A percentile compares a stretch with the other conserved stretches of the same genome.
phyloP scores from a whole-genome alignment of 2,329 filamentous ascomycete genomes.

The Acarospora socialis region DNA sequence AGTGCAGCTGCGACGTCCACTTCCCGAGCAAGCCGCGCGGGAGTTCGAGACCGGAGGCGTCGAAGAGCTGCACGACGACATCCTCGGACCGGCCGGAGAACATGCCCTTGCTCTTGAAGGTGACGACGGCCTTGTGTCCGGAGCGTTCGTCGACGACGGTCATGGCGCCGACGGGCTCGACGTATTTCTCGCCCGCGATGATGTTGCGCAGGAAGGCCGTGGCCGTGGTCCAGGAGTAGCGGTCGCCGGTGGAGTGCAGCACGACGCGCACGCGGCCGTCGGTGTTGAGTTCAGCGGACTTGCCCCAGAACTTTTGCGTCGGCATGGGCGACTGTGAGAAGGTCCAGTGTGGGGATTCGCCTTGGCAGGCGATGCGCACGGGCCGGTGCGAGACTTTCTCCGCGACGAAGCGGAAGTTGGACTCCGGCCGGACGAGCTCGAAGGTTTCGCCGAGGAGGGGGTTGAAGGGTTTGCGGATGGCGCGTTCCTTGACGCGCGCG shows the following conservation, averaged over 20 bases:
- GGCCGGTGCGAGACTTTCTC: conserved; percentile 93
- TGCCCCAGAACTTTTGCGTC: conserved; percentile 96
- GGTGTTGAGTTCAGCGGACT: conserved; percentile 85
- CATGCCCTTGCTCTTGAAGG: conserved; percentile 93
- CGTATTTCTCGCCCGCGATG: conserved; percentile 94
- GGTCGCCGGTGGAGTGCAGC: conserved; percentile 61
- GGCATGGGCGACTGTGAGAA: conserved; percentile 78
- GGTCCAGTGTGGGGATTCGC: conserved; percentile 73
- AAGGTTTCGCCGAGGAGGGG: conserved; percentile 92
- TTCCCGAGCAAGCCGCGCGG: conserved; percentile 61
- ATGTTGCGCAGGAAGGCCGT: conserved; percentile 91
- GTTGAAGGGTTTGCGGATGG: conserved; percentile 93
- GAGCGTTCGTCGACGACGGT: conserved; percentile 70
- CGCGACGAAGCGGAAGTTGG: conserved; percentile 78
- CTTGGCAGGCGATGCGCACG: conserved; percentile 84
- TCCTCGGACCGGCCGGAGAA: conserved; percentile 92
- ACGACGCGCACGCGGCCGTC: conserved; percentile 73
- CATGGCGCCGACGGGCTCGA: conserved; percentile 89
- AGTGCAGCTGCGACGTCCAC: conserved; percentile 63
- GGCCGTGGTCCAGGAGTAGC: conserved; percentile 76
- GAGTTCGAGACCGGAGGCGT: conserved; percentile 49
- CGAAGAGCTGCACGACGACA: conserved; percentile 60
- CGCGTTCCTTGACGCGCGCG: conserved; percentile 71
- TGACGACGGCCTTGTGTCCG: conserved; percentile 68
- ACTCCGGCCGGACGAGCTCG: conserved; percentile 77